Evolutionary conservation across 352 stramenopile genomes (phyloP).

Genomic region (Thalassiosira oceanica): DNA sequence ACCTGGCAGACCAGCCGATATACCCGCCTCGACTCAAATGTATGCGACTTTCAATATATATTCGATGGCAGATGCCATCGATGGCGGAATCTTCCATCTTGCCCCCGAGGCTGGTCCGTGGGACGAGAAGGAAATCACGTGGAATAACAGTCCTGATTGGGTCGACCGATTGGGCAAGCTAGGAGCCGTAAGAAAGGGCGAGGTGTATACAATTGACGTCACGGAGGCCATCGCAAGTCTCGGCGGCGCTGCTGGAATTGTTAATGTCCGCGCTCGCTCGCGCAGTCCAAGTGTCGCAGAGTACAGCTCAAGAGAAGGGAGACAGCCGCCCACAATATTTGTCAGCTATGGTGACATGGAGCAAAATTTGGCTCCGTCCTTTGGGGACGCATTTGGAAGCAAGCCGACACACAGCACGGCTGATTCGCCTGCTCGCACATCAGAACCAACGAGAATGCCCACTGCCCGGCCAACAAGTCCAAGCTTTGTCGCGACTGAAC

Average conservation of each 20-base stretch:
- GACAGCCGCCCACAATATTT: slow-evolving; percentile 26
- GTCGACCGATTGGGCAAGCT: slow-evolving; percentile 14
- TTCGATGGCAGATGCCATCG: slow-evolving; percentile 15
- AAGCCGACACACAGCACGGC: too few species aligned
- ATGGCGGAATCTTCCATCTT: slow-evolving; percentile 35
- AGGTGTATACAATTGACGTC: slow-evolving; percentile 43
- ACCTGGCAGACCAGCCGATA: slow-evolving; percentile 12
- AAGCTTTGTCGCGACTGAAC: neutral
- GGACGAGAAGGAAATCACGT: slow-evolving; percentile 30
- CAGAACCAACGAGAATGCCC: neutral
- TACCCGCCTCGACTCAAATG: slow-evolving; percentile 4
- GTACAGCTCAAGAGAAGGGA: slow-evolving; percentile 36
- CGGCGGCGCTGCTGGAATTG: slow-evolving; percentile 5
- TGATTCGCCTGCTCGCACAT: slow-evolving; percentile 2
- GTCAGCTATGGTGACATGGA: slow-evolving; percentile 15
- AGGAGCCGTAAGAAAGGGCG: slow-evolving; percentile 12
- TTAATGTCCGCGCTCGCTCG: slow-evolving; percentile 32
- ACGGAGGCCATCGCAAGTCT: slow-evolving; percentile 19
- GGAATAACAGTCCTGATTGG: slow-evolving; percentile 20
- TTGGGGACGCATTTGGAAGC: neutral
- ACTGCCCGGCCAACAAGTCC: neutral
- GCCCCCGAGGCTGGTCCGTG: slow-evolving; percentile 23
- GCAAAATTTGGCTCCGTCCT: neutral
- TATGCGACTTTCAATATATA: slow-evolving; percentile 32
- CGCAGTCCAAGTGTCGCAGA: slow-evolving; percentile 6